These are phyloP conservation scores for Xylaria sp. DNA, from an alignment of 495 filamentous ascomycete species.

Conservation along the genomic window DNA sequence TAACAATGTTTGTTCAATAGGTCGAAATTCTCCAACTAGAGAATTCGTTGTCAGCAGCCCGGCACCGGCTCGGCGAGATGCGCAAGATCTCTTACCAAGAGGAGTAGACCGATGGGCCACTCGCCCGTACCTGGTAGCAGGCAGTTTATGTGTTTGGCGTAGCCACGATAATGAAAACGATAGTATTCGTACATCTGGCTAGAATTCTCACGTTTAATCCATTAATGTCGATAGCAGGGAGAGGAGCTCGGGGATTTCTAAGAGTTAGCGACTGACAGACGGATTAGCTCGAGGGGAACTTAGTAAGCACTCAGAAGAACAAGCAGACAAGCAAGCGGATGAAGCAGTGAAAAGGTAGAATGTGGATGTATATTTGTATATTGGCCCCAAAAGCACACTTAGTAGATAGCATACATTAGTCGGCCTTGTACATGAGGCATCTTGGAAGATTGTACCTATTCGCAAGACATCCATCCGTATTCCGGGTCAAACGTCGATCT, in stretches of 20 bases:
- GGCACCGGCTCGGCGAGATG: constrained; percentile 93
- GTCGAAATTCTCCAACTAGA: constrained; percentile 97
- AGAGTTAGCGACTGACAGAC: neutral
- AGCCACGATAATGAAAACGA: neutral
- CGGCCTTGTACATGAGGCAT: neutral
- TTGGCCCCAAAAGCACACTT: neutral
- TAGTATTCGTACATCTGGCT: neutral
- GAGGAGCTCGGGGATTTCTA: neutral
- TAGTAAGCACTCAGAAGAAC: neutral
- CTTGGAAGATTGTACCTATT: constrained; percentile 5
- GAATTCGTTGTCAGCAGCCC: constrained; percentile 80
- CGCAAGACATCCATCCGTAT: neutral
- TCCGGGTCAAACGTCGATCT: neutral
- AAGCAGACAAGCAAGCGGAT: neutral
- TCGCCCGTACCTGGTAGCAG: neutral
- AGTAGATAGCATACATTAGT: constrained; percentile 2
- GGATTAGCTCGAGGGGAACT: neutral
- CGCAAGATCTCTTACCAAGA: constrained; percentile 97
- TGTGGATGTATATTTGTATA: constrained; percentile 20
- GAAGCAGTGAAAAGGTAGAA: neutral
- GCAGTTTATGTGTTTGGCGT: neutral
- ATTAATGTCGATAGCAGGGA: constrained; percentile 6
- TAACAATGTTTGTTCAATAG: constrained; percentile 52
- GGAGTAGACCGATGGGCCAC: constrained; percentile 52
- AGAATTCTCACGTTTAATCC: constrained; percentile 6